Percentiles rank a stretch among this genome's conserved stretches.
Evolutionary conservation across 2,329 filamentous ascomycete genomes (phyloP).

Genomic region (Didymella pinodella): DNA sequence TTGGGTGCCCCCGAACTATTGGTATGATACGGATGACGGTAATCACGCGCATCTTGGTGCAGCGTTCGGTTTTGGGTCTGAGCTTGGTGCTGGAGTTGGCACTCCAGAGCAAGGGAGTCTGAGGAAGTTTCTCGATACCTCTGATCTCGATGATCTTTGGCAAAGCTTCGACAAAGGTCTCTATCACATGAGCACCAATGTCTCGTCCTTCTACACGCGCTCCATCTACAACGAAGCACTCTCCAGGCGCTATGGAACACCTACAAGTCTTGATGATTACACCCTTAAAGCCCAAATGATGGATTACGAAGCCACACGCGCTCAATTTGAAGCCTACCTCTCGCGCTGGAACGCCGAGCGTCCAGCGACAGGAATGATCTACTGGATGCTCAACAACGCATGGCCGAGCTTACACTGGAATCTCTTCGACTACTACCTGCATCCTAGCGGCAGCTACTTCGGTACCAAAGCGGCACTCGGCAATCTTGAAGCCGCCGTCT

Average conservation of each 20-base stretch:
- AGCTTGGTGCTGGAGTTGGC: conserved; percentile 68
- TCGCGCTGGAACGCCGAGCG: conserved; percentile 60
- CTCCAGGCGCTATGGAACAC: conserved; percentile 61
- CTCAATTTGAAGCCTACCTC: conserved; percentile 66
- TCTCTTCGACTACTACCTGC: conserved; percentile 69
- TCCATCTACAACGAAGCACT: conserved; percentile 66
- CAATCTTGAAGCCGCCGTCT: conserved; percentile 62
- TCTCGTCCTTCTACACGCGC: conserved; percentile 64
- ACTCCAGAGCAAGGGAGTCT: conserved; percentile 66
- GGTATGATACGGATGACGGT: conserved; percentile 62
- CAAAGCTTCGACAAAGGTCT: conserved; percentile 59
- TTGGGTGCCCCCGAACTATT: conserved; percentile 72
- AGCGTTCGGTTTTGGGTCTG: conserved; percentile 70
- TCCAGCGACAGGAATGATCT: conserved; percentile 67
- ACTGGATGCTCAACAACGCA: conserved; percentile 73
- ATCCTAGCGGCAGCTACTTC: conserved; percentile 66
- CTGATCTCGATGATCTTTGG: conserved; percentile 66
- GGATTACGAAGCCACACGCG: conserved; percentile 70
- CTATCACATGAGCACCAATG: conserved; percentile 67
- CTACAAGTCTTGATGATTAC: conserved; percentile 64
- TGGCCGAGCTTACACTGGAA: conserved; percentile 73
- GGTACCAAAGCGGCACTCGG: conserved; percentile 61
- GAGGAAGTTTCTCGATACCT: conserved; percentile 60
- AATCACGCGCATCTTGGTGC: conserved; percentile 60
- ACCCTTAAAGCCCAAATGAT: conserved; percentile 66